Conservation (phyloP, 1,284 basidiomycete genomes). For the Ganoderma sp. region DNA sequence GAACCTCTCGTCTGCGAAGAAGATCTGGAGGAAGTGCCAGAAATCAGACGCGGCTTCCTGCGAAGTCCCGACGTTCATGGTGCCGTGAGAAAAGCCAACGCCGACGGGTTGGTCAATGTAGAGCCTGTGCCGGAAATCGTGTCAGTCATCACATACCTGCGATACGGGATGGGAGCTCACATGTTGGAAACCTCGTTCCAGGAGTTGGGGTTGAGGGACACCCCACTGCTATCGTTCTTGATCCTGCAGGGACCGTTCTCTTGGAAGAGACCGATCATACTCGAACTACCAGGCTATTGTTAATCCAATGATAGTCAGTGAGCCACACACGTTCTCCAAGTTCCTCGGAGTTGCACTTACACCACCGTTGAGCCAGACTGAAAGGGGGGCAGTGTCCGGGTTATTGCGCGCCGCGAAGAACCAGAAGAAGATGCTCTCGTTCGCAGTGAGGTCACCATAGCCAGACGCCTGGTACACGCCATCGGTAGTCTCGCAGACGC, state of each 20-base stretch:
- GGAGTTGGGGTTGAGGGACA: conserved; percentile 61
- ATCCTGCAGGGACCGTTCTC: conserved; percentile 70
- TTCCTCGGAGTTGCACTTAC: conserved; percentile 42
- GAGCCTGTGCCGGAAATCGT: conserved; percentile 35
- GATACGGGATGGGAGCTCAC: conserved; percentile 30
- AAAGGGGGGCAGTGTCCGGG: conserved; percentile 61
- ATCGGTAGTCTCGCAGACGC: conserved; percentile 62
- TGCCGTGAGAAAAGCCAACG: conserved; percentile 67
- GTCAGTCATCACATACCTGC: conserved; percentile 6
- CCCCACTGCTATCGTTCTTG: conserved; percentile 58
- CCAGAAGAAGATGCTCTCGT: conserved; percentile 72
- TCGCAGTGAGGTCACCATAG: conserved; percentile 60
- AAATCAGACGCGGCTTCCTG: conserved; percentile 60
- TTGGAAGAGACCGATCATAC: conserved; percentile 74
- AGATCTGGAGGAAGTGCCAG: conserved; percentile 74
- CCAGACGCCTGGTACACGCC: conserved; percentile 65
- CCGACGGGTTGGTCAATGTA: conserved; percentile 70
- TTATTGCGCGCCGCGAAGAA: conserved; percentile 68
- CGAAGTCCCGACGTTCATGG: conserved; percentile 54
- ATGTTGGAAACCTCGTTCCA: conserved; percentile 72
- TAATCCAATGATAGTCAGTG: neutral
- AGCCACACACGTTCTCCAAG: neutral
- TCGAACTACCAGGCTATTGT: conserved; percentile 63
- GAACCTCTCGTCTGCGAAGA: conserved; percentile 64
- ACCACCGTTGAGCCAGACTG: conserved; percentile 71